Conservation (phyloP, 2,329 filamentous ascomycete species). For the Sclerotinia trifoliorum region DNA sequence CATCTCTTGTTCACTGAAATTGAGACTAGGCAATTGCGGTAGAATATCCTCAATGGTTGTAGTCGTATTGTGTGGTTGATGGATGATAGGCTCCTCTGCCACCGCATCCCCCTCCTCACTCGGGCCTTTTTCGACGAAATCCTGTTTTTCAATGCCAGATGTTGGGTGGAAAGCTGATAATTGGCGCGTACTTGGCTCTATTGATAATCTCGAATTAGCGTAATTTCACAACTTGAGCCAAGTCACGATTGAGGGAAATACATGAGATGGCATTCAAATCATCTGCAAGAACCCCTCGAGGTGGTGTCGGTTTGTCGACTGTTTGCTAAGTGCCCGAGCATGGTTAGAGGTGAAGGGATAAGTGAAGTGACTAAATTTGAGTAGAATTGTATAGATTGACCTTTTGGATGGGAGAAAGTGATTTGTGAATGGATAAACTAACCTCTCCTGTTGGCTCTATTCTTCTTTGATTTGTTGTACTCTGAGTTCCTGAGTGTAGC, state of each 20-base stretch:
- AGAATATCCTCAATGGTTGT: neutral
- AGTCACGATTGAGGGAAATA: neutral
- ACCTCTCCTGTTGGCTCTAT: conserved; percentile 1
- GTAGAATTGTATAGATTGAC: neutral
- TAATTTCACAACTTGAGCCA: neutral
- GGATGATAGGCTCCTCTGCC: neutral
- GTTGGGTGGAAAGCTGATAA: neutral
- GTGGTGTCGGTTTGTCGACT: neutral
- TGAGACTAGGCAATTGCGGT: conserved; percentile 16
- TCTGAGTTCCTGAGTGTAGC: conserved; percentile 26
- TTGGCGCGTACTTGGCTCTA: neutral
- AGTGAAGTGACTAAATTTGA: neutral
- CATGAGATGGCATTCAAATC: neutral
- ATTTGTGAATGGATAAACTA: neutral
- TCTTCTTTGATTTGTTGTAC: conserved; percentile 19
- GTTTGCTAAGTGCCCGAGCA: neutral
- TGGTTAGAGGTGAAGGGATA: neutral
- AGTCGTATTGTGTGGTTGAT: neutral
- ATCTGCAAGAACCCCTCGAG: neutral
- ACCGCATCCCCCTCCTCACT: neutral
- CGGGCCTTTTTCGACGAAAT: neutral
- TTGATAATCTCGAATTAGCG: neutral
- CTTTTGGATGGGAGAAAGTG: conserved; percentile 7
- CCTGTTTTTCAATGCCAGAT: neutral
- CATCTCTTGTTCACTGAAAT: conserved; percentile 10